These are phyloP conservation scores for Helicostylum pulchrum DNA, from an alignment of 192 early-diverging fungal genomes.

Conservation along the genomic window DNA sequence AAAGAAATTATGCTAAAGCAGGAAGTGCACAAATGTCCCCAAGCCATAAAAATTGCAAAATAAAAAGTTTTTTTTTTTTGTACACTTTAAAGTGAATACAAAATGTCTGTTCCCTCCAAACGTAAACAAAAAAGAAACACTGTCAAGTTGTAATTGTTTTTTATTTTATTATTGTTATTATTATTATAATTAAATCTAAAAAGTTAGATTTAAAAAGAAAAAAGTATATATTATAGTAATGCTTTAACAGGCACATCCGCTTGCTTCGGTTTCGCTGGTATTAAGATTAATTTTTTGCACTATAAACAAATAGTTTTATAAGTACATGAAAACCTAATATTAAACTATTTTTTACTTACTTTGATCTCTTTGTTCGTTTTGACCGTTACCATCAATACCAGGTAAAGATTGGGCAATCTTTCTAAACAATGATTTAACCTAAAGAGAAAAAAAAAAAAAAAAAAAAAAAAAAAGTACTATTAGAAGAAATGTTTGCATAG, in stretches of 20 bases:
- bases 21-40: no score
- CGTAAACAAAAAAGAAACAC: no score
- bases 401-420: constrained; percentile 95
- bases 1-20: no score
- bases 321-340: neutral
- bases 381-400: constrained; percentile 72
- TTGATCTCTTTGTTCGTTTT: constrained; percentile 45
- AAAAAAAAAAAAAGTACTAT: neutral
- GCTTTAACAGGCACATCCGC: constrained; percentile 33
- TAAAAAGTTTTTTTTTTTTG: no score
- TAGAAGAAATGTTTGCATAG: neutral
- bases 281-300: constrained; percentile 39
- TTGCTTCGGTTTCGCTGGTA: constrained; percentile 29
- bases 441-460: neutral
- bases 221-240: no score
- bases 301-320: constrained; percentile 9
- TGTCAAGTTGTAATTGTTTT: no score
- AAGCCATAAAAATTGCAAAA: no score
- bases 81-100: no score
- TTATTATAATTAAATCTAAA: no score
- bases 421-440: constrained; percentile 91
- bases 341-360: constrained; percentile 17
- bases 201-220: no score
- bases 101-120: no score
- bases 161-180: no score